Percentiles rank a stretch among this genome's conserved stretches.
phyloP scores from a whole-genome alignment of 768 basidiomycete species.

The Phallus indusiatus region DNA sequence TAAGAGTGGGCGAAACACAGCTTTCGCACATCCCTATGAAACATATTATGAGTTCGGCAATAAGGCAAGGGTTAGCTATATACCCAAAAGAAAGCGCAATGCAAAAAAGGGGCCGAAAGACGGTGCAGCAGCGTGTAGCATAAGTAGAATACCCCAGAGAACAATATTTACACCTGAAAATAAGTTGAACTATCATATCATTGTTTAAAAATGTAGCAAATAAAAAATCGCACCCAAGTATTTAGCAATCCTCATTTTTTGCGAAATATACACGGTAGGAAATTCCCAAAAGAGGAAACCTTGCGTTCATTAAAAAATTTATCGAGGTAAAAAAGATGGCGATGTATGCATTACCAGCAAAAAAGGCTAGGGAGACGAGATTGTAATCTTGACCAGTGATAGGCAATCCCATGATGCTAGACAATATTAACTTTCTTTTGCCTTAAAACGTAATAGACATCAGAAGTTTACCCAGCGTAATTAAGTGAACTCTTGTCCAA shows the following conservation, averaged over 20 bases:
- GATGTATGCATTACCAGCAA: conserved; percentile 8
- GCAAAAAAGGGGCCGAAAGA: conserved; percentile 15
- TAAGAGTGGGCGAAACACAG: conserved; percentile 16
- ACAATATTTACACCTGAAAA: conserved; percentile 15
- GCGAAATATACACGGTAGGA: conserved; percentile 13
- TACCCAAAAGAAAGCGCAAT: conserved; percentile 15
- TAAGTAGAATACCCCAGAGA: conserved; percentile 15
- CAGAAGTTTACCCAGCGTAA: conserved; percentile 48
- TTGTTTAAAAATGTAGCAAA: not conserved
- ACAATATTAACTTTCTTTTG: not conserved
- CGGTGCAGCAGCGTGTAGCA: conserved; percentile 13
- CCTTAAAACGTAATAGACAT: not conserved
- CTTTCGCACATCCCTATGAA: conserved; percentile 11
- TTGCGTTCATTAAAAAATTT: not conserved
- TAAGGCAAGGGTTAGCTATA: not conserved
- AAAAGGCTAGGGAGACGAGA: conserved; percentile 14
- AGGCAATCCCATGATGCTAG: conserved; percentile 15
- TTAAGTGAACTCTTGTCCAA: conserved; percentile 62
- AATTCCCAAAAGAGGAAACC: conserved; percentile 14
- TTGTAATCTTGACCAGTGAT: conserved; percentile 12
- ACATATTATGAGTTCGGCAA: no score
- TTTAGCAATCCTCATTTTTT: conserved; percentile 13
- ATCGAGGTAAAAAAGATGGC: not conserved
- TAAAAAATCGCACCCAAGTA: conserved; percentile 11
- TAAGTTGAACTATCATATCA: not conserved